Evolutionary conservation across 257 asterid genomes (phyloP), one percentile per base, ranked within the genome.

Genomic region (Penstemon eatonii): DNA sequence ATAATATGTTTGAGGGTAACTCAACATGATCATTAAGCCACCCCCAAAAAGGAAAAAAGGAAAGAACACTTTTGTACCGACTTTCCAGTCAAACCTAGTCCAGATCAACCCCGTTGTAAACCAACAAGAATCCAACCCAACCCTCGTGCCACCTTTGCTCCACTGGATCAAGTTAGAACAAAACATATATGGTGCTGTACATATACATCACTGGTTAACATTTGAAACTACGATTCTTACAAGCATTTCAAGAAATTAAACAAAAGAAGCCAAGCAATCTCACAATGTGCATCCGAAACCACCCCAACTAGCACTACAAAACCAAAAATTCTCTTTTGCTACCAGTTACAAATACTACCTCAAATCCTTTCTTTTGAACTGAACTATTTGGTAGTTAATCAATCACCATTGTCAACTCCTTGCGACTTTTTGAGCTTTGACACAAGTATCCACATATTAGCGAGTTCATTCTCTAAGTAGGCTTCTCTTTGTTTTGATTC

Each of bases 381-480:
- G 39, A 38, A 50, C 70, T 84, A 75, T 63, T 78, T 11, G 70
- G 76, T 13, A 71, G 71, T 69, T 86, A 95, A 67, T 49, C 54
- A 25, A 19, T 63, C 68, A 5, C 85, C 94, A 60, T 59, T 73
- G 36, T 85, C 95, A 19, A 49, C 75, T 40, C 89, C 91, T 74
- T 79, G 96, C 65, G 90, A 76, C 73, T 82, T 91, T 69, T 87
- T 89, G 7, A 91, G 85, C 82, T 87, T 91, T 4, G 96, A 97
- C 62, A 89, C 95, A 8, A 86, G 93, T 80, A 94, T 83, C 96
- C 96, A 94, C 99, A 94, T 94, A 71, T 89, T 94, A 9, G 99
- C 96, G 2, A 94, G 96, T 81, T 94, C 99, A 36, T 91, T 91
- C 82, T 94, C 99, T 9, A 94, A 85, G 79, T 91, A 89, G 42